These are phyloP conservation scores for Aspergillus olivimuriae DNA, from an alignment of 495 filamentous ascomycete genomes.

Conservation along the genomic window DNA sequence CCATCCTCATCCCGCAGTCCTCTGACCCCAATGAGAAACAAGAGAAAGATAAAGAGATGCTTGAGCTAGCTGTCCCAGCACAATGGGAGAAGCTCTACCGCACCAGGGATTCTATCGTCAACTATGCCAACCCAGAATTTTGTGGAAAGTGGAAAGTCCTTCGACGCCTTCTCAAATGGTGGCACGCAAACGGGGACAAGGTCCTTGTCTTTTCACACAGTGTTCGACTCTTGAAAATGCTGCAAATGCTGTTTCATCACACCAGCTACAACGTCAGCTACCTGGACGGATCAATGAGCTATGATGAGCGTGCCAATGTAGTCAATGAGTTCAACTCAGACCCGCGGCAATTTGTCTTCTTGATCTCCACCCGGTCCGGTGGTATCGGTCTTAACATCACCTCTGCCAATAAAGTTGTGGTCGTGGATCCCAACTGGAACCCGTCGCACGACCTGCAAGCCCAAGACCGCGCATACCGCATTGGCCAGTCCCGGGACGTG, in stretches of 20 bases:
- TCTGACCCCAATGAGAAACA: constrained; percentile 70
- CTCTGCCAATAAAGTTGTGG: constrained; percentile 95
- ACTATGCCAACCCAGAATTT: constrained; percentile 82
- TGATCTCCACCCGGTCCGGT: constrained; percentile 91
- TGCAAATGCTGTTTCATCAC: constrained; percentile 78
- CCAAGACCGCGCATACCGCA: constrained; percentile 93
- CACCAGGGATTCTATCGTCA: constrained; percentile 70
- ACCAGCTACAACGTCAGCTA: constrained; percentile 91
- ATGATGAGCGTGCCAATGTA: constrained; percentile 68
- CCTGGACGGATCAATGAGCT: constrained; percentile 80
- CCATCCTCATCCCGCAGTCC: constrained; percentile 73
- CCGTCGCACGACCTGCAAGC: constrained; percentile 90
- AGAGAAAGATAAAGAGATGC: constrained; percentile 66
- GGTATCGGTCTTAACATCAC: constrained; percentile 93
- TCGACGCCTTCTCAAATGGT: constrained; percentile 78
- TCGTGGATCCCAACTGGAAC: constrained; percentile 98
- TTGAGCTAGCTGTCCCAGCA: constrained; percentile 69
- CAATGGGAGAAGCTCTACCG: constrained; percentile 71
- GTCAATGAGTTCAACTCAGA: constrained; percentile 94
- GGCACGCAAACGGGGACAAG: constrained; percentile 86
- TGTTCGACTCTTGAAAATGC: constrained; percentile 77
- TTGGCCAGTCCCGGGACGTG: constrained; percentile 87
- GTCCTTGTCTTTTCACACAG: constrained; percentile 91
- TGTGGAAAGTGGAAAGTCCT: constrained; percentile 97
- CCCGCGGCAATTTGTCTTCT: constrained; percentile 83